These are phyloP conservation scores for Aquanectria penicillioides DNA, from an alignment of 2,329 filamentous ascomycete genomes.

Conservation along the genomic window DNA sequence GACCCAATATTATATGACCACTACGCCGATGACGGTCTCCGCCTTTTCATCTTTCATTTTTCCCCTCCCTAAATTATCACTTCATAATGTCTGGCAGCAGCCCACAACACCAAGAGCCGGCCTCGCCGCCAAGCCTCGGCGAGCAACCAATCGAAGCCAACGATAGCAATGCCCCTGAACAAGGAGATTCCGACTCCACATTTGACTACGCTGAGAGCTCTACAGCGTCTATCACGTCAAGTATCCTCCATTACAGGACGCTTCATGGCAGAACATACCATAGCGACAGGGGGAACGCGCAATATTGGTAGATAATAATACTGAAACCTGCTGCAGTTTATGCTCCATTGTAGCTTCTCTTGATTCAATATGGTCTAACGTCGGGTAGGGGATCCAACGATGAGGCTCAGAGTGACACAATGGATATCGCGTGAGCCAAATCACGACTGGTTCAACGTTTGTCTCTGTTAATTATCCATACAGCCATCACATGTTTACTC, in stretches of 20 bases:
- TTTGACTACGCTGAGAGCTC: neutral
- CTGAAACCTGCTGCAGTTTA: neutral
- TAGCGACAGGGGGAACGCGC: neutral
- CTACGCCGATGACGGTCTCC: neutral
- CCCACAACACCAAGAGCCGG: neutral
- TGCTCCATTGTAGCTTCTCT: neutral
- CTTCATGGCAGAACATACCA: neutral
- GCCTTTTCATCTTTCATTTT: neutral
- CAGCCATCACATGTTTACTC: slow-evolving; percentile 26
- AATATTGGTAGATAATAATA: neutral
- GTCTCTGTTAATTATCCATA: fast-evolving
- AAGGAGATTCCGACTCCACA: neutral
- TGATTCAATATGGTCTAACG: neutral
- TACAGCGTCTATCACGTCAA: too few relatives aligned
- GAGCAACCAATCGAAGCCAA: neutral
- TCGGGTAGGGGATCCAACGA: slow-evolving; percentile 29
- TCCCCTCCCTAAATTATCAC: neutral
- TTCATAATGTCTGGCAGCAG: neutral
- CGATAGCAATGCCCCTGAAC: neutral
- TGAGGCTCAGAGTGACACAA: slow-evolving; percentile 28
- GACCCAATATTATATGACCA: neutral
- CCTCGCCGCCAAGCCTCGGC: neutral
- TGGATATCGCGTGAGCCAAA: slow-evolving; percentile 28
- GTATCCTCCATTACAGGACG: neutral
- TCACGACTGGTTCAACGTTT: neutral